Evolutionary conservation across 164 flowering plant genomes (phyloP).

Genomic region (Aristolochia californica): DNA sequence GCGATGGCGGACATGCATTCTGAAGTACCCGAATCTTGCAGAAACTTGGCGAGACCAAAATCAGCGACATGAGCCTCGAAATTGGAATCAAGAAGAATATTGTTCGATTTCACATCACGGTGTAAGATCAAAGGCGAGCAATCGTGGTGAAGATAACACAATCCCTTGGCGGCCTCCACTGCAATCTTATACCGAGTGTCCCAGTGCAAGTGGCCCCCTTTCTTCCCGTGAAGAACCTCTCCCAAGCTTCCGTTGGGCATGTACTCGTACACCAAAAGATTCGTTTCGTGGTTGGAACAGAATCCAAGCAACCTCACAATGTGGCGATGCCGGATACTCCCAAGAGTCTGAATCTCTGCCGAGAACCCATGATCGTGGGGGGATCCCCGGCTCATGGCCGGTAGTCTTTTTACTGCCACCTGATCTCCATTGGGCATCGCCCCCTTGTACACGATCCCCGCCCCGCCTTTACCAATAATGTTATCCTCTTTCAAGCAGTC

Average conservation of each 20-base stretch:
- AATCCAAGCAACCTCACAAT: slow-evolving; percentile 87
- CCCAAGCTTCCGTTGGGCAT: slow-evolving; percentile 98
- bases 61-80: slow-evolving; percentile 99
- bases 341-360: slow-evolving; percentile 94
- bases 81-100: slow-evolving; percentile 77
- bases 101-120: slow-evolving; percentile 93
- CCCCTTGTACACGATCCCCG: slow-evolving; percentile 94
- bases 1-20: slow-evolving; percentile 99
- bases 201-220: slow-evolving; percentile 95
- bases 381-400: slow-evolving; percentile 86
- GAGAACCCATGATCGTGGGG: slow-evolving; percentile 95
- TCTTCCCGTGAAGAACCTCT: slow-evolving; percentile 93
- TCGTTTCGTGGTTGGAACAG: slow-evolving; percentile 91
- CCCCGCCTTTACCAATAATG: slow-evolving; percentile 97
- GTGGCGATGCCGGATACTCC: slow-evolving; percentile 89
- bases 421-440: slow-evolving; percentile 72
- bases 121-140: slow-evolving; percentile 92
- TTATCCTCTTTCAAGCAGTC: slow-evolving; percentile 90
- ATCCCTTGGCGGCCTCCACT: slow-evolving; percentile 86
- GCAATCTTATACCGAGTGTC: slow-evolving; percentile 94
- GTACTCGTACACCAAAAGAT: slow-evolving; percentile 90
- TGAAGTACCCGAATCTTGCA: slow-evolving; percentile 95
- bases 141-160: slow-evolving; percentile 96
- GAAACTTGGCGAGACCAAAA: slow-evolving; percentile 95
- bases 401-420: slow-evolving; percentile 86